These are phyloP conservation scores for Nemania bipapillata DNA, from an alignment of 2,329 filamentous ascomycete species.

Conservation along the genomic window DNA sequence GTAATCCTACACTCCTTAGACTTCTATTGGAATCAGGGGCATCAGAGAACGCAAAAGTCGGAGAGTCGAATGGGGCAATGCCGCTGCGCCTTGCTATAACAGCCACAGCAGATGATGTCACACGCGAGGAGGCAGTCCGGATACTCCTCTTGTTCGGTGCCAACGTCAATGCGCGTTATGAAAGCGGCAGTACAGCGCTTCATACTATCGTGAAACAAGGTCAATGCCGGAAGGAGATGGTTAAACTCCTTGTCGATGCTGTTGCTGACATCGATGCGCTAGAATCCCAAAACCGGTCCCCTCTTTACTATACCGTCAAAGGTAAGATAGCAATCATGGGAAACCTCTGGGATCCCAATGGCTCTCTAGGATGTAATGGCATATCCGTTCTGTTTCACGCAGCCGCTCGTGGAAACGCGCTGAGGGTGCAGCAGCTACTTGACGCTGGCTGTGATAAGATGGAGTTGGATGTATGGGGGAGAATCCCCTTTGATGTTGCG, in stretches of 20 bases:
- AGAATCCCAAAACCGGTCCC: background rate
- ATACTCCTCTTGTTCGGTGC: background rate
- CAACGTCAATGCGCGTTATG: background rate
- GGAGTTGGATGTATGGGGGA: constrained; percentile 6
- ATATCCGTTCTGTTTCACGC: background rate
- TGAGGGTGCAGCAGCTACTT: background rate
- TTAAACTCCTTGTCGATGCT: background rate
- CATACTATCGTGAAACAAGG: background rate
- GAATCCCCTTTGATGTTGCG: background rate
- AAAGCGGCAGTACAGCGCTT: background rate
- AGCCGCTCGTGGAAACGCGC: background rate
- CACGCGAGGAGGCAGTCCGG: background rate
- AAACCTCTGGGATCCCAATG: background rate
- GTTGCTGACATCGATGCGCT: background rate
- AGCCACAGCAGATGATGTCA: background rate
- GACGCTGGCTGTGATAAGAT: background rate
- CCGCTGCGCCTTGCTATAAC: background rate
- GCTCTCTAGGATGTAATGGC: too few relatives aligned
- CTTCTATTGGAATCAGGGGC: background rate
- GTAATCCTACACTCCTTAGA: background rate
- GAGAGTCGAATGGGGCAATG: background rate
- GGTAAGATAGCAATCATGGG: too few relatives aligned
- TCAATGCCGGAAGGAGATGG: background rate
- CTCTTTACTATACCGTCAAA: background rate
- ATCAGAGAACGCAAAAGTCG: background rate